Evolutionary conservation across 306 rosid species (phyloP).

Genomic region (Mimosa pudica): DNA sequence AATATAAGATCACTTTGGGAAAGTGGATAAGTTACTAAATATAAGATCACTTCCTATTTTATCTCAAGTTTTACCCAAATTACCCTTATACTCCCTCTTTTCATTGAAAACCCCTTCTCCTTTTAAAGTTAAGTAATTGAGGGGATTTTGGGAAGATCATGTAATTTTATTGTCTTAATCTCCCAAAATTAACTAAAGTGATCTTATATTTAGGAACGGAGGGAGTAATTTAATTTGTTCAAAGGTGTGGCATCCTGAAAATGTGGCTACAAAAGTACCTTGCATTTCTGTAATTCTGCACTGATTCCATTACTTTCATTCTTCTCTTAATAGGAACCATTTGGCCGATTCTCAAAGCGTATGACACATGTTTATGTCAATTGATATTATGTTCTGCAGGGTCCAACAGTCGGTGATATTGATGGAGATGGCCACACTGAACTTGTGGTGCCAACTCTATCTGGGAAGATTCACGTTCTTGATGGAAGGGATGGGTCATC

Average conservation of each 20-base stretch:
- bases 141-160: too few relatives aligned
- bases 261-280: conserved; percentile 11
- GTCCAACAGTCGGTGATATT: conserved; percentile 87
- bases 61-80: too few relatives aligned
- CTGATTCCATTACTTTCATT: background rate
- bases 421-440: conserved; percentile 98
- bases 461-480: conserved; percentile 92
- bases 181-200: too few relatives aligned
- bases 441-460: conserved; percentile 85
- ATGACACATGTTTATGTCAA: conserved; percentile 11
- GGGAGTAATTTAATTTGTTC: conserved; percentile 24
- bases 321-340: background rate
- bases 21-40: too few relatives aligned
- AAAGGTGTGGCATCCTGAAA: conserved; percentile 16
- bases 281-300: background rate
- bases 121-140: too few relatives aligned
- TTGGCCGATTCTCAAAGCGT: conserved; percentile 12
- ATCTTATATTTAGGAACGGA: too few relatives aligned
- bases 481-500: conserved; percentile 91
- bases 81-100: too few relatives aligned
- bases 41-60: too few relatives aligned
- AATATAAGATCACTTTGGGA: too few relatives aligned
- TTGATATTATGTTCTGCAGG: conserved; percentile 54
- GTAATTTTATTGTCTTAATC: too few relatives aligned
- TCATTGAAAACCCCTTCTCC: too few relatives aligned